Evolutionary conservation across 495 filamentous ascomycete species (phyloP), one percentile per base, ranked within the genome.

Genomic region (Penicillium argentinense): DNA sequence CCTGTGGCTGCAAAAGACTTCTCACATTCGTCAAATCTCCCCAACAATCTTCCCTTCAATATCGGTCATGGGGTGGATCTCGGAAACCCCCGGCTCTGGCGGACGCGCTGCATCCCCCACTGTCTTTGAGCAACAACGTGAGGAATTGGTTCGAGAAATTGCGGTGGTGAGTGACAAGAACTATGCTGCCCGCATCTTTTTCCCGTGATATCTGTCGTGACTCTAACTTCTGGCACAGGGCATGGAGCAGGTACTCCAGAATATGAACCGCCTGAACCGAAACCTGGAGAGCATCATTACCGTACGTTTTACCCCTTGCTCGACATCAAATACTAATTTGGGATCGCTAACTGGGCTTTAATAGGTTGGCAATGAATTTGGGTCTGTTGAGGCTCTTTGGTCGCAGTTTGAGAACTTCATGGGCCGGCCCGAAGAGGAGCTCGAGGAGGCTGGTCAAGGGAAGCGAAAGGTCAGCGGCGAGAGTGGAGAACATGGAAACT

Each of bases 381-480:
- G 87, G n/a, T 89, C 87, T 7, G 93, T 98, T 13, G 93, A 98
- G 68, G 89, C 89, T 19, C 78, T 98, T 25, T 98, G 93, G 93
- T 91, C 86, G 25, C 89, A 95, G 48, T 98, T 98, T 60, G 93
- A 98, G 75, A 86, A 85, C 45, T 91, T 97, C 51, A 97, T 97
- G 92, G 89, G 82, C 13, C 86, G 83, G 50, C 43, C 63, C 3
- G 63, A 66, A n/a, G 84, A 88, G 0, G 82, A 82, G 50, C 69
- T 68, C 17, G 71, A 73, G 29, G 60, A 69, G 23, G 37, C 25
- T 22, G 16, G 18, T 13, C 37, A 43, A 33, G 62, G 48, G 37
- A 63, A 60, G 46, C 59, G 55, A 24, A 66, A 66, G 17, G 66
- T 50, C 24, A 60, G 57, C 14, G 63, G 57, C 16, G 65, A 59